Conservation (phyloP, 768 basidiomycete genomes). For the Solioccasus polychromus region DNA sequence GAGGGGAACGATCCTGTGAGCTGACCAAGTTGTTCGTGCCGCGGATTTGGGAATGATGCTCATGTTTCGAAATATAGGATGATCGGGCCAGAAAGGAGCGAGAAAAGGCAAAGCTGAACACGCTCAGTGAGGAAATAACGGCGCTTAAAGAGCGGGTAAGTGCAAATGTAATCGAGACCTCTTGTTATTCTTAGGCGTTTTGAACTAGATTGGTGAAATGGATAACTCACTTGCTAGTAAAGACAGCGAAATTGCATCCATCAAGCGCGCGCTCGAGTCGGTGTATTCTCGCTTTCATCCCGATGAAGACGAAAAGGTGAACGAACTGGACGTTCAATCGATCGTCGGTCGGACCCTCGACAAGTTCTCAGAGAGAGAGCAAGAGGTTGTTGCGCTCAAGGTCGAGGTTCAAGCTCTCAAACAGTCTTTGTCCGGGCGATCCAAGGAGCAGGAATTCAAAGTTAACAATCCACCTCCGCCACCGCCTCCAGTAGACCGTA, state of each 20-base stretch:
- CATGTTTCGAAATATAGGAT: slow-evolving; percentile 43
- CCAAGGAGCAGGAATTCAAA: slow-evolving; percentile 71
- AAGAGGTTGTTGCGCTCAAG: slow-evolving; percentile 53
- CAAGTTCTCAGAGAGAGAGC: slow-evolving; percentile 63
- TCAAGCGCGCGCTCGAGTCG: slow-evolving; percentile 85
- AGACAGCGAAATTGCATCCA: slow-evolving; percentile 71
- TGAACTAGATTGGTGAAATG: slow-evolving; percentile 50
- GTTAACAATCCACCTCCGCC: slow-evolving; percentile 62
- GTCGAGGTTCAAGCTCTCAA: slow-evolving; percentile 50
- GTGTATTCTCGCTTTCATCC: slow-evolving; percentile 78
- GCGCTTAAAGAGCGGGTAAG: slow-evolving; percentile 67
- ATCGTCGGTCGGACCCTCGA: slow-evolving; percentile 75
- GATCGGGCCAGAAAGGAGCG: slow-evolving; percentile 74
- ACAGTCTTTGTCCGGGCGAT: slow-evolving; percentile 47
- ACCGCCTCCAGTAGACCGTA: slow-evolving; percentile 39
- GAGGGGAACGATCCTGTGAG: slow-evolving; percentile 62
- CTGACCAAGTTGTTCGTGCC: neutral
- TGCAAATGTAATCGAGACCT: slow-evolving; percentile 1
- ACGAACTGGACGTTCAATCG: slow-evolving; percentile 60
- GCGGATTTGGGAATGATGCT: neutral
- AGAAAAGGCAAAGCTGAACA: slow-evolving; percentile 69
- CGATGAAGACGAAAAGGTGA: slow-evolving; percentile 42
- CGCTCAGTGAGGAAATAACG: slow-evolving; percentile 70
- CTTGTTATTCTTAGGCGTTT: neutral
- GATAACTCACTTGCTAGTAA: slow-evolving; percentile 47